Conservation (phyloP, 2,329 filamentous ascomycete genomes). For the Davidsoniella virescens region DNA sequence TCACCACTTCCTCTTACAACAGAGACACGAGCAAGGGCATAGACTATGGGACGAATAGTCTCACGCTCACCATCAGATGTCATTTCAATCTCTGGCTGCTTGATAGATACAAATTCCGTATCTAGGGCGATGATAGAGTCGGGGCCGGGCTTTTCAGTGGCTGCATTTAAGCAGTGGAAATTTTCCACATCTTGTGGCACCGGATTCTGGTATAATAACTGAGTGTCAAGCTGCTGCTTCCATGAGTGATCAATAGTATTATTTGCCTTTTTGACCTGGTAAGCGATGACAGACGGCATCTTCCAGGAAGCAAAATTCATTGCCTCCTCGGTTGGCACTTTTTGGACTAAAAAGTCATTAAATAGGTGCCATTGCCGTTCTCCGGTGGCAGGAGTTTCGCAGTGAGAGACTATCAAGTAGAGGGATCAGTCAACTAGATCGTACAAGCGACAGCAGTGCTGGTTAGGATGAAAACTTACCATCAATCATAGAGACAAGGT, state of each 20-base stretch:
- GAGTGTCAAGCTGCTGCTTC: conserved; percentile 72
- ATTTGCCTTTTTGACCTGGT: conserved; percentile 65
- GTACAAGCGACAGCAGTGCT: conserved; percentile 1
- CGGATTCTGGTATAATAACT: conserved; percentile 52
- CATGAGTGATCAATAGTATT: conserved; percentile 74
- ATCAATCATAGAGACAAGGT: conserved; percentile 83
- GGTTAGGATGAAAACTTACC: conserved; percentile 29
- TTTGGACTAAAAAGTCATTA: conserved; percentile 87
- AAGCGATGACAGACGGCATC: conserved; percentile 71
- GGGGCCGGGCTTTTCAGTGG: conserved; percentile 49
- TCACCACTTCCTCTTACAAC: conserved; percentile 69
- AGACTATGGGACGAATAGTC: conserved; percentile 78
- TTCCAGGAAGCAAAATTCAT: conserved; percentile 87
- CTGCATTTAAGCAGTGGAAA: conserved; percentile 40
- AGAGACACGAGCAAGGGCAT: conserved; percentile 83
- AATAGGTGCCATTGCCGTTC: conserved; percentile 83
- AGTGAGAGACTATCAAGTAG: conserved; percentile 10
- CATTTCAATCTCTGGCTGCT: conserved; percentile 89
- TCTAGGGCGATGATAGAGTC: conserved; percentile 76
- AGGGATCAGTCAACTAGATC: not conserved
- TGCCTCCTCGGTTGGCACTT: conserved; percentile 61
- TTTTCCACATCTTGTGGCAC: conserved; percentile 26
- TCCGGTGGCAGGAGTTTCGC: conserved; percentile 26
- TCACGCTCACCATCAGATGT: conserved; percentile 86
- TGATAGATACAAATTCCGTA: conserved; percentile 87